These are phyloP conservation scores for Suillus bovinus DNA, from an alignment of 768 basidiomycete species.

Conservation along the genomic window DNA sequence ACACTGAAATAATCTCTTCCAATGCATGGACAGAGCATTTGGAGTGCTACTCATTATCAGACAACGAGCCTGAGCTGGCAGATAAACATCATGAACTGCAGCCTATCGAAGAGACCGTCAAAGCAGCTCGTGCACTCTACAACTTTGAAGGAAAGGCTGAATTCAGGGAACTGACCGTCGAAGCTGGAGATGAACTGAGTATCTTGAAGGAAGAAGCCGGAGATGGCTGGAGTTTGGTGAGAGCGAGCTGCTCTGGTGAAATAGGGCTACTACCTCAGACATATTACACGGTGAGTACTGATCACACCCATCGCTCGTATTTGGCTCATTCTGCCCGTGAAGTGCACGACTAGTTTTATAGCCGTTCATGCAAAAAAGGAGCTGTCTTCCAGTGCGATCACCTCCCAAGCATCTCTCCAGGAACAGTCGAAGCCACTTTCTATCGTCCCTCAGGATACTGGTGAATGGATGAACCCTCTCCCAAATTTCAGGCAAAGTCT, in stretches of 20 bases:
- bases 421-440: constrained; percentile 32
- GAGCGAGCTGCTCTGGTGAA: constrained; percentile 49
- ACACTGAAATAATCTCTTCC: constrained; percentile 77
- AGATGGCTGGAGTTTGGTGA: constrained; percentile 82
- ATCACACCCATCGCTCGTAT: constrained; percentile 10
- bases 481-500: constrained; percentile 73
- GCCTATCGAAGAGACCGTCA: constrained; percentile 3
- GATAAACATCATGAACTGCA: constrained; percentile 26
- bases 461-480: constrained; percentile 59
- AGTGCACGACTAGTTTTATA: constrained; percentile 70
- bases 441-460: constrained; percentile 65
- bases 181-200: constrained; percentile 69
- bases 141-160: constrained; percentile 75
- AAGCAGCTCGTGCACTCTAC: constrained; percentile 67
- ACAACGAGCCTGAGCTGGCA: constrained; percentile 47
- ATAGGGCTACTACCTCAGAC: constrained; percentile 67
- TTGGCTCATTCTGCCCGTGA: constrained; percentile 8
- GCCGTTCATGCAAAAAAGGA: constrained; percentile 32
- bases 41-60: constrained; percentile 48
- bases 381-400: constrained; percentile 47
- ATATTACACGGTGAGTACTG: constrained; percentile 66
- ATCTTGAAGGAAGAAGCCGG: constrained; percentile 69
- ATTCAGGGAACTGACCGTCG: constrained; percentile 68
- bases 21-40: constrained; percentile 73
- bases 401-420: constrained; percentile 44